These are phyloP conservation scores for Botryotinia globosa DNA, from an alignment of 2,329 filamentous ascomycete species.

Conservation along the genomic window DNA sequence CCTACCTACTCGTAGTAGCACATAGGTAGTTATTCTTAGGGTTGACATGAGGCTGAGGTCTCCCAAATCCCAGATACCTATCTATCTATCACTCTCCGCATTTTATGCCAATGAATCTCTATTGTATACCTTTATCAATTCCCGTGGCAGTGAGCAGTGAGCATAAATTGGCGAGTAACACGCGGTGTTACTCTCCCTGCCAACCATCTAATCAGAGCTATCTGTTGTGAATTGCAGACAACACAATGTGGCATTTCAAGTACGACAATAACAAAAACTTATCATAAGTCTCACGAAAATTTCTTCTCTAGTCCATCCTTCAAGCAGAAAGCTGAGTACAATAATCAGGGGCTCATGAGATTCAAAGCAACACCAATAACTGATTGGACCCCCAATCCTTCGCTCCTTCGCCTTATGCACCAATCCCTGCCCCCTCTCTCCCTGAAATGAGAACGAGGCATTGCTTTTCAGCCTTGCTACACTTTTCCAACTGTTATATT, in stretches of 20 bases:
- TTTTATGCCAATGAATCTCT: background rate
- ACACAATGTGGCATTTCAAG: background rate
- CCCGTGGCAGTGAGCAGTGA: background rate
- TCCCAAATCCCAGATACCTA: background rate
- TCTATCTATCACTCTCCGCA: background rate
- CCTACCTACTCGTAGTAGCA: background rate
- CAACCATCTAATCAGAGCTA: background rate
- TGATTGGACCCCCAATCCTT: background rate
- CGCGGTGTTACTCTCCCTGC: background rate
- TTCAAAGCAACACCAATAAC: background rate
- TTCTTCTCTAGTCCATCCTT: background rate
- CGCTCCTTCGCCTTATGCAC: conserved; percentile 2
- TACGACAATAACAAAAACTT: background rate
- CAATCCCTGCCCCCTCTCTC: background rate
- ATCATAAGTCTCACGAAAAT: background rate
- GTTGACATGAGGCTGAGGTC: background rate
- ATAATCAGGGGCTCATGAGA: background rate
- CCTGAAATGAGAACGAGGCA: conserved; percentile 5
- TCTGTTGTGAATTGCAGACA: background rate
- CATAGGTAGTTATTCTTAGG: background rate
- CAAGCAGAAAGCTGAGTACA: background rate
- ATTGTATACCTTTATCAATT: background rate
- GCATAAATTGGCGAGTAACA: background rate
- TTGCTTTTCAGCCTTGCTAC: conserved; percentile 13
- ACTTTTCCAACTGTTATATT: background rate